Conservation (phyloP, 228 moss, liverwort and hornwort genomes). For the Sphagnum fallax region DNA sequence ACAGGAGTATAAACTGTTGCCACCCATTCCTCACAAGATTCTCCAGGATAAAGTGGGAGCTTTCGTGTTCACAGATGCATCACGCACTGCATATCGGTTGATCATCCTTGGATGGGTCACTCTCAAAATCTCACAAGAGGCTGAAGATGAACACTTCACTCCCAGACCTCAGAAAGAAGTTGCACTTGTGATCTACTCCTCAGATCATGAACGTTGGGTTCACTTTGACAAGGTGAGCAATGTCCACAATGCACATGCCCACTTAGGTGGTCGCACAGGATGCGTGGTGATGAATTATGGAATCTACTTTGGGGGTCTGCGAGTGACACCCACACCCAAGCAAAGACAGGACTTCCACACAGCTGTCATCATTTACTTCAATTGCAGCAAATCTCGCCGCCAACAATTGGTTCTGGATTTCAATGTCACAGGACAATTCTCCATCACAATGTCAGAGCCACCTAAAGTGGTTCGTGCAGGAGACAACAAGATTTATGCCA, state of each 20-base stretch:
- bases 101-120: not conserved
- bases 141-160: not conserved
- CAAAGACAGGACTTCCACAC: not conserved
- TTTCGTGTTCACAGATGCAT: not conserved
- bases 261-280: not conserved
- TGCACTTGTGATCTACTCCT: not conserved
- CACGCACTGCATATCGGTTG: not conserved
- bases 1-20: not conserved
- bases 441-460: not conserved
- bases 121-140: not conserved
- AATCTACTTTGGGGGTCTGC: not conserved
- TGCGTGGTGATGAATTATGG: not conserved
- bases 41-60: not conserved
- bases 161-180: not conserved
- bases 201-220: not conserved
- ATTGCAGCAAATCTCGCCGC: not conserved
- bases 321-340: not conserved
- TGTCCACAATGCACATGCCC: not conserved
- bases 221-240: not conserved
- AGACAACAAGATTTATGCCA: slow-evolving; percentile 2
- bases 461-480: not conserved
- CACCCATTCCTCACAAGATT: slow-evolving; percentile 1
- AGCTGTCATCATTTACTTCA: not conserved
- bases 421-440: not conserved
- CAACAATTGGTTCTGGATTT: not conserved